These are phyloP conservation scores for Anaeromyces robustus DNA, from an alignment of 192 early-diverging fungal genomes.

Conservation along the genomic window DNA sequence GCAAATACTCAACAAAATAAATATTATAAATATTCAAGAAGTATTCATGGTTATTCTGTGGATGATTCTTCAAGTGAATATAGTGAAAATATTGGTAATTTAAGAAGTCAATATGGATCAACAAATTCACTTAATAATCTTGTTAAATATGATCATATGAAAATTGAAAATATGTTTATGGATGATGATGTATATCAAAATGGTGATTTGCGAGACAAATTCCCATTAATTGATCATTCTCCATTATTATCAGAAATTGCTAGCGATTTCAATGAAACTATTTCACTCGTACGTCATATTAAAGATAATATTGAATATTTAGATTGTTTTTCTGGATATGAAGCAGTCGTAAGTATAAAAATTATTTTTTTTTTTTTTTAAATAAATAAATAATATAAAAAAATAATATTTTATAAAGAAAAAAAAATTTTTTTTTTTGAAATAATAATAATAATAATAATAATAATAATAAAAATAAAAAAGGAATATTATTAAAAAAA, in stretches of 20 bases:
- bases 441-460: too few relatives aligned
- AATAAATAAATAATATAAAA: too few relatives aligned
- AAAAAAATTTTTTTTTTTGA: too few relatives aligned
- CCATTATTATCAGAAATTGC: slow-evolving; percentile 58
- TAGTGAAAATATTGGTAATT: neutral
- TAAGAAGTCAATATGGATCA: neutral
- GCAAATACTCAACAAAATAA: neutral
- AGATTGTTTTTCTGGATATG: slow-evolving; percentile 69
- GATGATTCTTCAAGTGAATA: neutral
- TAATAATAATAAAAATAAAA: too few relatives aligned
- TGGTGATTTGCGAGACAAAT: neutral
- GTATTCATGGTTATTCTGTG: neutral
- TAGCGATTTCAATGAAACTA: slow-evolving; percentile 34
- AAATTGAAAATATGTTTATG: neutral
- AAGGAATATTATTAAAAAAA: too few relatives aligned
- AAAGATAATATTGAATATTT: slow-evolving; percentile 72
- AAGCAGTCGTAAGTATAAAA: slow-evolving; percentile 54
- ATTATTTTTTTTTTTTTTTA: slow-evolving; percentile 1
- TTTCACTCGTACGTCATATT: slow-evolving; percentile 40
- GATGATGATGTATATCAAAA: neutral
- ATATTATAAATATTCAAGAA: neutral
- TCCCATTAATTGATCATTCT: slow-evolving; percentile 21
- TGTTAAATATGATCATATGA: neutral
- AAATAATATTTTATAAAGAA: too few relatives aligned
- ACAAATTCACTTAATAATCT: neutral